Evolutionary conservation across 768 basidiomycete species (phyloP), one percentile per base, ranked within the genome.

Genomic region (Pulveroboletus ravenelii): DNA sequence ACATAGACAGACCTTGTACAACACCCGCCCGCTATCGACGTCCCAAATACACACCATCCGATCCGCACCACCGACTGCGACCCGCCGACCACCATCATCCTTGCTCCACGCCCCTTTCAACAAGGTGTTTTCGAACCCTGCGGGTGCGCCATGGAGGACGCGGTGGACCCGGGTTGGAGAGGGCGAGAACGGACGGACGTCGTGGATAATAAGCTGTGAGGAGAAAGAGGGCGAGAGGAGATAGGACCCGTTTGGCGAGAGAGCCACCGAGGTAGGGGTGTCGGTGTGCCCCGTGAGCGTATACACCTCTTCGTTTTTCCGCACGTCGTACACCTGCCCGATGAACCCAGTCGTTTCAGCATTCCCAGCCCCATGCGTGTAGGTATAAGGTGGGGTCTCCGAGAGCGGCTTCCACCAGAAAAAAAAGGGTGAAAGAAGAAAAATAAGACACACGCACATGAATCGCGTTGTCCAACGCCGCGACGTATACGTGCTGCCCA

Each of bases 401-500:
- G 31, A 32, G 7, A 12, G 17, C 6, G 7, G 10, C 2, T 25
- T 9, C 25, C 17, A n/a, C n/a, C 15, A 25, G 3, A 3, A 29
- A 29, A 29, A 29, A 30, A 18, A 4, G 20, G 20, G 20, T 23
- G 20, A 23, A 23, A 23, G 20, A 23, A 23, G 20, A 23, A 12
- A 29, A 32, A 18, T 2, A 5, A 20, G 9, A 41, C 15, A 41
- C 15, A 77, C 87, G 57, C 62, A 95, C 93, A 65, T 97, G 93
- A 53, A 99, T 86, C 67, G 93, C 92, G 58, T 99, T 99, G 70
- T 99, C 95, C 61, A 98, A 69, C 13, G 89, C 93, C 5, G 87
- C 94, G n/a, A 91, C 80, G 57, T 91, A 99, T 31, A 96, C 78
- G 51, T 81, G 87, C 51, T 87, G 78, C 2, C 92, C 96, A 63